Evolutionary conservation across 192 early-diverging fungal species (phyloP), one percentile per base, ranked within the genome.

Genomic region (Coemansia sp.): DNA sequence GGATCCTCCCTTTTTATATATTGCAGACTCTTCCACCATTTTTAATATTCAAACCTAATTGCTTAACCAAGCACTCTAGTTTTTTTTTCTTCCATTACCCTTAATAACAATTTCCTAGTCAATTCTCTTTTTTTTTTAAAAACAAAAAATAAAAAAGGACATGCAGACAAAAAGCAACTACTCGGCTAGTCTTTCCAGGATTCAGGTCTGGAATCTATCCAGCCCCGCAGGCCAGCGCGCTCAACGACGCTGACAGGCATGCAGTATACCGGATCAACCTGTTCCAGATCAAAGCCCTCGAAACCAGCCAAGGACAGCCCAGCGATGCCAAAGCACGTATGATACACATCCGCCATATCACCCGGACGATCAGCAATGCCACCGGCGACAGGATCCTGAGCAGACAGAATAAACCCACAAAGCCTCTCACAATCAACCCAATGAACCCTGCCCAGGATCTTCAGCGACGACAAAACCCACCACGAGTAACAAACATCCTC

Each of bases 401-500:
- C 85, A 2, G 73, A 64, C 8, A 97, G 75, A 55, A 97, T 93
- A 80, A 97, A 99, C 7, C 58, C 64, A 0, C 82, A 83, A 20
- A 99, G 81, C 48, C 86, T 88, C 16, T 85, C 75, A 20, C 77
- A 68, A 50, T 95, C 84, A 54, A 97, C 92, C 97, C 97, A 99
- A 61, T 94, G 87, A 0, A 86, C 39, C 1, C 89, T 74, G 19
- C 83, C 88, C 51, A 98, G 64, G 22, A 96, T 92, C 23, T 87
- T 78, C 2, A 98, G 81, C 29, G 92, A 85, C 11, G 93, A 95
- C 42, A 97, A 68, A 0, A 96, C 95, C 96, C 96, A 98, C 96
- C 96, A 98, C 30, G 96, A 97, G 69, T 98, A 98, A 67, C 96
- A 98, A 75, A 92, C 94, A 70, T 99, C 95, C 55, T 91, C 92